Evolutionary conservation across 371 early-diverging fungal species (phyloP), one percentile per base, ranked within the genome.

Genomic region (Entomophthora muscae): DNA sequence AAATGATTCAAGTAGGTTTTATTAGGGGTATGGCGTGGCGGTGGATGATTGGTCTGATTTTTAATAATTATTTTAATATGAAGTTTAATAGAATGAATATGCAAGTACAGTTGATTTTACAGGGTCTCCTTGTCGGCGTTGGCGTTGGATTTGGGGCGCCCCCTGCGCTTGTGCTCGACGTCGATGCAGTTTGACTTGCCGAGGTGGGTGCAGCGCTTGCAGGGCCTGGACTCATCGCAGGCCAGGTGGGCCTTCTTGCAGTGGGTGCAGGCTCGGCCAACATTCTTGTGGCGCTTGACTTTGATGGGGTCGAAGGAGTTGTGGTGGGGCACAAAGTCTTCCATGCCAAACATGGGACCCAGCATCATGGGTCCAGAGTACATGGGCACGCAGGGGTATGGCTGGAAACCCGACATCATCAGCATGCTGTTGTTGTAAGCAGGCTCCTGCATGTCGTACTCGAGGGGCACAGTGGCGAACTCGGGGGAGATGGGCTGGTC

Each of bases 111-210:
- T n/a, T n/a, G n/a, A n/a, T n/a, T n/a, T n/a, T n/a, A n/a, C n/a
- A n/a, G n/a, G n/a, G n/a, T n/a, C n/a, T n/a, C 69, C 1, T 63
- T 66, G 31, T 68, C 32, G 64, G 65, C 61, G 63, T 78, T 76
- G 64, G 81, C 82, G 63, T 78, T 76, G n/a, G 84, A 72, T 66
- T 84, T 86, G 32, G 87, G 89, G 28, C 89, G 77, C 22, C 89
- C 89, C 64, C 89, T 79, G 64, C 85, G 84, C 65, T 85, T 88
- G 71, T 86, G 87, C 67, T 85, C 79, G 54, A 86, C 84, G 70
- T 88, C 89, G 29, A 81, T 75, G 63, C 89, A 88, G 57, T 83
- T 82, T 60, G 77, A 72, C 66, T 83, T 86, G 31, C 81, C 81
- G 26, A 85, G 67, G 1, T 82, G 74, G 17, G 83, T 72, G 68